Evolutionary conservation across 352 stramenopile genomes (phyloP).

Genomic region (Phytophthora niederhauseri): DNA sequence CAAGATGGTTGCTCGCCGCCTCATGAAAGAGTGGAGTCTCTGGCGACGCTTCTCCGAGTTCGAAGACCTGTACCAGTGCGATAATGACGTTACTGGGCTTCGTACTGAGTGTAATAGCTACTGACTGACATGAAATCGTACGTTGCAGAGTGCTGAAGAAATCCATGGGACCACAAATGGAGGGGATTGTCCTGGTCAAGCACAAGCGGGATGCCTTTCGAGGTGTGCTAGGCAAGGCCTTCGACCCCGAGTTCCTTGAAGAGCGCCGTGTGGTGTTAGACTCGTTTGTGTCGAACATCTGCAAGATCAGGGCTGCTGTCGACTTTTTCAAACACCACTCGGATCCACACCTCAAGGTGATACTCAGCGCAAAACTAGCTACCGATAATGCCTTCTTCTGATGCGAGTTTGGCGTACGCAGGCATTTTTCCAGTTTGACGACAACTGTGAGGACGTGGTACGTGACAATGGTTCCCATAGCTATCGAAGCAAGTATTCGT

Average conservation of each 20-base stretch:
- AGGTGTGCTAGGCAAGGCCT: conserved; percentile 51
- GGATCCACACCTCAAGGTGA: conserved; percentile 51
- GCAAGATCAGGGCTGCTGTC: conserved; percentile 44
- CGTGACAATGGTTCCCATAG: conserved; percentile 7
- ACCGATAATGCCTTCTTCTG: neutral
- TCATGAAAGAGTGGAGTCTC: conserved; percentile 69
- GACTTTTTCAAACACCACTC: conserved; percentile 70
- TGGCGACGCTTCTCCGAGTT: conserved; percentile 76
- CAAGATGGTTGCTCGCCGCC: conserved; percentile 41
- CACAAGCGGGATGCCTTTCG: conserved; percentile 56
- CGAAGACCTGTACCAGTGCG: conserved; percentile 58
- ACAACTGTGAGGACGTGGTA: conserved; percentile 67
- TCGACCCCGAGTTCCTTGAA: conserved; percentile 68
- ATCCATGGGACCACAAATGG: conserved; percentile 52
- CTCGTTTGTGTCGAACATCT: conserved; percentile 53
- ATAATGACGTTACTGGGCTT: neutral
- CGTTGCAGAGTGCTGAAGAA: conserved; percentile 42
- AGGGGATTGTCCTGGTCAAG: conserved; percentile 57
- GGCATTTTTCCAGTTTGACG: conserved; percentile 67
- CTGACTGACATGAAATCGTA: neutral
- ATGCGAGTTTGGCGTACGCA: conserved; percentile 8
- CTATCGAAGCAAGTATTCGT: neutral
- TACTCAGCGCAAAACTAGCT: neutral
- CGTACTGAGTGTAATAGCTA: too few species aligned
- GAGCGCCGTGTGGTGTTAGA: conserved; percentile 58